Conservation (phyloP, 2,329 filamentous ascomycete genomes). For the Cladosporium halotolerans region DNA sequence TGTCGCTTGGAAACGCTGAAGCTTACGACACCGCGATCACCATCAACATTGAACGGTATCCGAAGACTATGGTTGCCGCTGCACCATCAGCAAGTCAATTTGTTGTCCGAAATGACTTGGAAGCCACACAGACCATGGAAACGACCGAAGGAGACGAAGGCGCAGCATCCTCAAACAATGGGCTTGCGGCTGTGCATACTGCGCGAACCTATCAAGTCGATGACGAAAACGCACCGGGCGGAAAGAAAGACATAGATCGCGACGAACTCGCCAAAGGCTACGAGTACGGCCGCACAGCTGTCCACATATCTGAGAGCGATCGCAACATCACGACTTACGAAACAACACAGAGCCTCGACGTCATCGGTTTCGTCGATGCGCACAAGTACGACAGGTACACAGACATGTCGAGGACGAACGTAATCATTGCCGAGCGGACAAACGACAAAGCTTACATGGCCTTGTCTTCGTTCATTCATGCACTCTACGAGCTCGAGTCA, state of each 20-base stretch:
- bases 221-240: conserved; percentile 66
- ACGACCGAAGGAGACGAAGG: conserved; percentile 24
- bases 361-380: conserved; percentile 74
- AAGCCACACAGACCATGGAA: conserved; percentile 47
- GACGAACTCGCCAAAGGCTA: conserved; percentile 90
- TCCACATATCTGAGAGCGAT: conserved; percentile 81
- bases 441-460: conserved; percentile 80
- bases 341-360: conserved; percentile 66
- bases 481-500: conserved; percentile 74
- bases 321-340: conserved; percentile 83
- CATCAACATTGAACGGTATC: conserved; percentile 87
- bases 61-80: conserved; percentile 71
- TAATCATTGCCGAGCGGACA: conserved; percentile 68
- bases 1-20: conserved; percentile 73
- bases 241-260: conserved; percentile 72
- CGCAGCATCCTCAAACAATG: conserved; percentile 31
- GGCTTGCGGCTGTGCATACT: conserved; percentile 65
- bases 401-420: conserved; percentile 71
- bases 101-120: conserved; percentile 48
- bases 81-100: conserved; percentile 73
- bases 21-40: conserved; percentile 67
- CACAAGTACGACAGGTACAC: conserved; percentile 69
- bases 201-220: conserved; percentile 75
- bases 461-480: conserved; percentile 82
- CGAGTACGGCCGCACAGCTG: conserved; percentile 85